These are phyloP conservation scores for Didymella keratinophila DNA, from an alignment of 2,329 filamentous ascomycete genomes.

Conservation along the genomic window DNA sequence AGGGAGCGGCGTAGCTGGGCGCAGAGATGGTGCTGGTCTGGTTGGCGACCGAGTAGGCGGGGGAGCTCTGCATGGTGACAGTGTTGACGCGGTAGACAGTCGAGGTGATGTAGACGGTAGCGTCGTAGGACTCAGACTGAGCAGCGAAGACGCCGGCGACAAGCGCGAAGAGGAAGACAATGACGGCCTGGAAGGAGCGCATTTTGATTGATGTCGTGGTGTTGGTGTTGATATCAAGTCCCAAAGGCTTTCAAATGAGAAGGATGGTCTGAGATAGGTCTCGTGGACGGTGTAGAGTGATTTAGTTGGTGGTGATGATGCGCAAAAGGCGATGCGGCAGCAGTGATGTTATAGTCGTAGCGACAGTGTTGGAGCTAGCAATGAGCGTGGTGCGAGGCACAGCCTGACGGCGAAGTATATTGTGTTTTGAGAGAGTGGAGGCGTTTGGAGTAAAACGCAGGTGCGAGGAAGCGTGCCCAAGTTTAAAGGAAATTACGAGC, in stretches of 20 bases:
- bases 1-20: constrained; percentile 22
- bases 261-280: constrained; percentile 8
- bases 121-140: constrained; percentile 37
- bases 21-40: constrained; percentile 44
- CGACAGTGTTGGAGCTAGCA: constrained; percentile 22
- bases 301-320: constrained; percentile 19
- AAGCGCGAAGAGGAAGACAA: constrained; percentile 47
- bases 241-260: constrained; percentile 11
- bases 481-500: constrained; percentile 23
- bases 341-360: constrained; percentile 24
- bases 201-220: constrained; percentile 35
- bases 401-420: constrained; percentile 25
- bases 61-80: constrained; percentile 44
- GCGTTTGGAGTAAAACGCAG: constrained; percentile 30
- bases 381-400: constrained; percentile 29
- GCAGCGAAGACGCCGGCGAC: constrained; percentile 42
- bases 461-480: constrained; percentile 17
- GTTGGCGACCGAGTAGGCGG: constrained; percentile 38
- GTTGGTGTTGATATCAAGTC: constrained; percentile 2
- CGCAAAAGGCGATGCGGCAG: constrained; percentile 18
- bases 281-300: constrained; percentile 12
- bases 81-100: constrained; percentile 52
- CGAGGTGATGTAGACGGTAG: constrained; percentile 49
- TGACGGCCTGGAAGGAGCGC: constrained; percentile 47
- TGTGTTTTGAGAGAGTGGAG: constrained; percentile 28